Conservation (phyloP, 1,284 basidiomycete genomes). For the Cutaneotrichosporon mucoides region DNA sequence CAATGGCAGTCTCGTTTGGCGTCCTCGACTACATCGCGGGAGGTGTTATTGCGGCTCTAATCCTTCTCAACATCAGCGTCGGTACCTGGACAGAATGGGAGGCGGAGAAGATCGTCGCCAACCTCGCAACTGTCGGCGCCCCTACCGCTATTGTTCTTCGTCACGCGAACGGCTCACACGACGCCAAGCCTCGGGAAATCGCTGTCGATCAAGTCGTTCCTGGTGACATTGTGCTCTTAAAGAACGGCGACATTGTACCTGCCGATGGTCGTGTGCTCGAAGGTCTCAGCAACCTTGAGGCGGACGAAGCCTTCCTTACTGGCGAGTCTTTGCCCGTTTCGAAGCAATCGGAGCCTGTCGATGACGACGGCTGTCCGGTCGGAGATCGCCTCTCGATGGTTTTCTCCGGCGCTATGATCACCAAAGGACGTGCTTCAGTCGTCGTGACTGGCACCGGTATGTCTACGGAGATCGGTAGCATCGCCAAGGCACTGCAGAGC, state of each 20-base stretch:
- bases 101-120: constrained; percentile 52
- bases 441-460: constrained; percentile 62
- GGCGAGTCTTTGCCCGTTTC: constrained; percentile 65
- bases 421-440: constrained; percentile 62
- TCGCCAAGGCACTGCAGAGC: constrained; percentile 53
- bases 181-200: constrained; percentile 34
- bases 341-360: constrained; percentile 54
- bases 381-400: constrained; percentile 51
- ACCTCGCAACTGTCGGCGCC: constrained; percentile 51
- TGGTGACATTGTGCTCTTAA: constrained; percentile 59
- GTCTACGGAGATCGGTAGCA: constrained; percentile 63
- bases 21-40: constrained; percentile 62
- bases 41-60: constrained; percentile 63
- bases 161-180: constrained; percentile 48
- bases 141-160: constrained; percentile 62
- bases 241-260: constrained; percentile 60
- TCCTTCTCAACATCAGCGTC: constrained; percentile 56
- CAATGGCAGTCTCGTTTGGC: constrained; percentile 63
- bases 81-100: constrained; percentile 50
- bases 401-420: constrained; percentile 60
- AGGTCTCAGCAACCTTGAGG: constrained; percentile 54
- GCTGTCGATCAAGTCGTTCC: constrained; percentile 61
- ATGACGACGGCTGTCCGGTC: constrained; percentile 52
- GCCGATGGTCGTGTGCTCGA: constrained; percentile 56
- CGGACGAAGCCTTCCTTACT: constrained; percentile 66